Evolutionary conservation across 768 basidiomycete genomes (phyloP), one percentile per base, ranked within the genome.

Genomic region (Pluteus cervinus): DNA sequence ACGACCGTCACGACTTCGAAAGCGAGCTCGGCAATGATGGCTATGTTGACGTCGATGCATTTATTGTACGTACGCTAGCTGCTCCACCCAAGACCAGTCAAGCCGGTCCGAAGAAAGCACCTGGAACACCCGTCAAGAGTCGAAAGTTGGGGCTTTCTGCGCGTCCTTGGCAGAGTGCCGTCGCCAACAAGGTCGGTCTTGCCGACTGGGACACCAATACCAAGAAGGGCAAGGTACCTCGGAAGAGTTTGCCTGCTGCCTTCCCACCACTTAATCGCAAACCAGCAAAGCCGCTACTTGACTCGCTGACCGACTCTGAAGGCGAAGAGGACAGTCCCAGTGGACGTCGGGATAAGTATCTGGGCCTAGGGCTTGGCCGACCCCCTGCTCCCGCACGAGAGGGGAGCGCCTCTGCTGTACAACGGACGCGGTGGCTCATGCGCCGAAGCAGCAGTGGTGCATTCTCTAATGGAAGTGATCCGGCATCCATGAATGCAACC

Each of bases 51-150:
- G 70, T 82, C 1, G 81, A 87, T 37, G 73, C 72, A 3, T 87
- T 87, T 56, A 87, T 89, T 44, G 59, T 80, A 48, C 75, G 76
- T 20, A 80, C 80, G 2, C 71, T 89, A 9, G 71, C 72, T 5
- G 68, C 73, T 3, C 76, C 75, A 8, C 65, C 71, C 10, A 81
- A 78, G 42, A 66, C 65, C 3, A 58, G 65, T 21, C 53, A 49
- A 4, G 62, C 65, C 47, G 59, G 61, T 17, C 52, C 56, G 36
- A 87, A 85, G 67, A 79, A 69, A 39, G 74, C 76, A 5, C 86
- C 86, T 1, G 85, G 82, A 0, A 89, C 86, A 10, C 86, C 86
- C 1, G 82, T 86, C n/a, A 89, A 89, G 68, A 78, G n/a, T n/a
- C n/a, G n/a, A n/a, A n/a, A n/a, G n/a, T n/a, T n/a, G n/a, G n/a